A percentile compares a stretch with the other conserved stretches of the same genome.
Evolutionary conservation across 257 asterid genomes (phyloP).

Genomic region (Gentiana macrophylla): DNA sequence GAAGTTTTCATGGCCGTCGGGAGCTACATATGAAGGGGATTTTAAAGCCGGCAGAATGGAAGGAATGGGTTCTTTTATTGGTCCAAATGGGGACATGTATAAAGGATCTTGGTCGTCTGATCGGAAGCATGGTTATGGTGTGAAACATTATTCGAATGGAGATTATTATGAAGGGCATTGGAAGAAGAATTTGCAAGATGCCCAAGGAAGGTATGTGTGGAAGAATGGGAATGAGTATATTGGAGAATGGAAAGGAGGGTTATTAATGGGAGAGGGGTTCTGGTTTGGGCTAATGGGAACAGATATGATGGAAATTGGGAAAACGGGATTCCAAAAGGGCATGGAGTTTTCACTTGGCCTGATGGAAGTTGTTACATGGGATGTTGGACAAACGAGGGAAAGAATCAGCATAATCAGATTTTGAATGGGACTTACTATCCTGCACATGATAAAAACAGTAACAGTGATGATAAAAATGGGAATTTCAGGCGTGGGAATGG

Average conservation of each 20-base stretch:
- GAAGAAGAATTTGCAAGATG: constrained; percentile 74
- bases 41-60: constrained; percentile 94
- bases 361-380: constrained; percentile 87
- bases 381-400: constrained; percentile 46
- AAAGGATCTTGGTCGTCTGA: constrained; percentile 76
- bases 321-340: constrained; percentile 61
- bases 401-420: constrained; percentile 21
- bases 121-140: constrained; percentile 77
- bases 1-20: constrained; percentile 92
- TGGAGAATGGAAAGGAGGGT: constrained; percentile 83
- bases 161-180: constrained; percentile 81
- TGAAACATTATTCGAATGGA: constrained; percentile 74
- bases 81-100: constrained; percentile 70
- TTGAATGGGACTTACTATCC: constrained; percentile 77
- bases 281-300: constrained; percentile 81
- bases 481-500: constrained; percentile 12
- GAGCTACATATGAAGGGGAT: constrained; percentile 85
- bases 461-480: constrained; percentile 10
- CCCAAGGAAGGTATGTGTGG: constrained; percentile 87
- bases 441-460: constrained; percentile 22
- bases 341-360: constrained; percentile 91
- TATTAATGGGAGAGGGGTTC: constrained; percentile 72
- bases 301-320: constrained; percentile 84
- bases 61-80: constrained; percentile 73
- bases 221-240: constrained; percentile 66